Evolutionary conservation across 2,329 filamentous ascomycete genomes (phyloP).

Genomic region (Chlorencoelia australis): DNA sequence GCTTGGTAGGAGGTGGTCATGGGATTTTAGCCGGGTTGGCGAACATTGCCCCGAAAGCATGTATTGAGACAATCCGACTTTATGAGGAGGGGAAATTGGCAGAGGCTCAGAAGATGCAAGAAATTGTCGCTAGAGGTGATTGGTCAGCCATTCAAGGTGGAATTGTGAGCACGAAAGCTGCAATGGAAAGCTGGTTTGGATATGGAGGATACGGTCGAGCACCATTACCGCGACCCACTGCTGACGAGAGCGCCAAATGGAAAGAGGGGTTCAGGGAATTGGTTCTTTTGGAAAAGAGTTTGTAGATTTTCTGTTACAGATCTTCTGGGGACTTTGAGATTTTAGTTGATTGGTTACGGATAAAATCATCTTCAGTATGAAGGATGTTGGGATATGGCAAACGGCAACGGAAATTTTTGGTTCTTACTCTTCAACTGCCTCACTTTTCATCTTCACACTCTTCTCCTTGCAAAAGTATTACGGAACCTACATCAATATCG

Average conservation of each 20-base stretch:
- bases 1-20: conserved; percentile 57
- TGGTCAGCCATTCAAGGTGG: conserved; percentile 62
- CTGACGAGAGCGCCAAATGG: conserved; percentile 40
- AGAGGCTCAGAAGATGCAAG: conserved; percentile 54
- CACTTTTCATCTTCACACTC: too few relatives aligned
- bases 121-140: conserved; percentile 54
- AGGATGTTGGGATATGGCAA: too few relatives aligned
- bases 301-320: too few relatives aligned
- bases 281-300: conserved; percentile 34
- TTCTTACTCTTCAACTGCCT: too few relatives aligned
- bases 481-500: too few relatives aligned
- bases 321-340: too few relatives aligned
- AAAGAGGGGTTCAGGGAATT: conserved; percentile 46
- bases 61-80: conserved; percentile 49
- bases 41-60: conserved; percentile 58
- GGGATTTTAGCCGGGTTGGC: conserved; percentile 64
- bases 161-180: conserved; percentile 59
- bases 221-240: conserved; percentile 41
- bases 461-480: too few relatives aligned
- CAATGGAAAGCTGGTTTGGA: conserved; percentile 48
- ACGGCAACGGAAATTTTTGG: too few relatives aligned
- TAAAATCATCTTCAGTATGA: too few relatives aligned
- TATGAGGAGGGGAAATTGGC: conserved; percentile 48
- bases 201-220: conserved; percentile 47
- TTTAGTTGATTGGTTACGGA: too few relatives aligned